Percentiles rank a stretch among this genome's conserved stretches.
phyloP scores from a whole-genome alignment of 805 yeast species.

The Lipomyces yamanashiensis region DNA sequence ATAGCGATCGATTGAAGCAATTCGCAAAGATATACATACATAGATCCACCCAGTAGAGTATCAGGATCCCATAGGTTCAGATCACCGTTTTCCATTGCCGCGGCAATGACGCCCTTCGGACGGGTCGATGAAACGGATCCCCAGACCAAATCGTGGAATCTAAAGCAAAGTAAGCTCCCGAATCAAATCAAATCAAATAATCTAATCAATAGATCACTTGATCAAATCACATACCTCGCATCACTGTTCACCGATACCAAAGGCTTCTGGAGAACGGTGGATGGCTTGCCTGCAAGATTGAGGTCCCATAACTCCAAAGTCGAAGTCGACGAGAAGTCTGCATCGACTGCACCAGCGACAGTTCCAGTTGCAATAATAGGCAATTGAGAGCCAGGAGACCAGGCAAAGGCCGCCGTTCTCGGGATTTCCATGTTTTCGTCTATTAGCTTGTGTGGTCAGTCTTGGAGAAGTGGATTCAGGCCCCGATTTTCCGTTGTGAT shows the following conservation, averaged over 20 bases:
- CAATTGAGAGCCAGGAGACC: slow-evolving; percentile 73
- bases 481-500: background rate
- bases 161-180: slow-evolving; percentile 22
- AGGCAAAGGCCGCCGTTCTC: slow-evolving; percentile 92
- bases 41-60: slow-evolving; percentile 44
- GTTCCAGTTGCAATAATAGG: slow-evolving; percentile 90
- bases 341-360: slow-evolving; percentile 94
- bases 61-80: slow-evolving; percentile 77
- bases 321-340: slow-evolving; percentile 78
- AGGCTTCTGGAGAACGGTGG: slow-evolving; percentile 46
- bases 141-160: slow-evolving; percentile 85
- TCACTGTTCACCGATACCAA: slow-evolving; percentile 54
- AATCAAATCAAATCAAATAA: slow-evolving; percentile 13
- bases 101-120: slow-evolving; percentile 69
- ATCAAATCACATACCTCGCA: slow-evolving; percentile 48
- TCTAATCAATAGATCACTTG: background rate
- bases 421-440: slow-evolving; percentile 67
- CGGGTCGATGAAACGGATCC: slow-evolving; percentile 58
- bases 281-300: slow-evolving; percentile 45
- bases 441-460: slow-evolving; percentile 3
- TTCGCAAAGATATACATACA: slow-evolving; percentile 14
- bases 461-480: background rate
- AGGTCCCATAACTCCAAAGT: slow-evolving; percentile 81
- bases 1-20: background rate
- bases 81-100: slow-evolving; percentile 83